Base-by-base conservation (phyloP, 352 stramenopile species). In the Phytophthora capsici region DNA sequence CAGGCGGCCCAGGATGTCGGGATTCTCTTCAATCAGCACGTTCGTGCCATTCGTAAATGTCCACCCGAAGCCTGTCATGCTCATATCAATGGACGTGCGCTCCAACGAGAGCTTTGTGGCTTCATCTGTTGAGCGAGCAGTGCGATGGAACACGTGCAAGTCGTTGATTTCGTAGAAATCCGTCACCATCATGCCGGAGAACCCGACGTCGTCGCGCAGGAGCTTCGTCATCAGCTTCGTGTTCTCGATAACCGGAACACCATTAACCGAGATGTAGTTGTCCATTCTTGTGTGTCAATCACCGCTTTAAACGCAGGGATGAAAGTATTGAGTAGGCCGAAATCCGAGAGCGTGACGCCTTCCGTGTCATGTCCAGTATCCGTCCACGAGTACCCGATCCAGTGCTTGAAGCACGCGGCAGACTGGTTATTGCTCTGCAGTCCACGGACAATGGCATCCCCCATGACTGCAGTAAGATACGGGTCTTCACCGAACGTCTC, bases 341-440 rank as follows among this genome's bases (percentile, higher is more conserved):
- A 90, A 38, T 85, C 69, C 0, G 72, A 78, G 23, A 87, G 62
- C 0, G 77, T 77, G 37, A 89, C 84, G 8, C 71, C 79, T 5
- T 78, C 77, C 84, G 57, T 94, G 80, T 41, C 34, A 41, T 41
- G 34, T 1, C 88, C 88, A 0, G 71, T 84, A 2, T 66, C 62
- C 8, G 68, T 82, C 55, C 78, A 75, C n/a, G 80, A 88, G 62
- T 93, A 93, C 16, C 52, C 84, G 26, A 93, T 82, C 51, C 92
- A 73, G 51, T 94, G 84, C 57, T 94, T 96, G 69, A 92, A 80
- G 57, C 85, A 93, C 14, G 85, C 87, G 10, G 84, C 81, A 8
- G 75, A 73, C 5, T 72, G 57, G 36, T 72, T 71, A 43, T 63
- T 75, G 34, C 59, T 62, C 59, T 97, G 88, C 17, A 97, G 71